Base-by-base conservation (phyloP, 23 red algal genomes). In the Chondrus crispus region DNA sequence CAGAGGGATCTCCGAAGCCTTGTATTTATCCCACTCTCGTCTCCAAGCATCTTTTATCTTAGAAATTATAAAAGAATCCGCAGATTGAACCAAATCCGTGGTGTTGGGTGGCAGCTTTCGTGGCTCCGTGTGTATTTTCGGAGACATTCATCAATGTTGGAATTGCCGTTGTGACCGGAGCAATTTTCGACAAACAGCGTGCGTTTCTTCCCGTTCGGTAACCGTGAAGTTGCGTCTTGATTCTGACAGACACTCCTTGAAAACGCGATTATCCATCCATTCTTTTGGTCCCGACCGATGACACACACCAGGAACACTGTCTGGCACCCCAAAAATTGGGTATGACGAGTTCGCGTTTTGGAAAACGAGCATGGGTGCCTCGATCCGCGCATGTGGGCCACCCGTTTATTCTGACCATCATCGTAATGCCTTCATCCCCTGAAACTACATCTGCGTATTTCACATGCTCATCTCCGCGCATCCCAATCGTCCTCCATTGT, bases 261-360 rank as follows among this genome's bases (percentile, higher is more conserved):
- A 82, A 82, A 82, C 6, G 7, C 46, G 39, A 55, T 53, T 8
- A 30, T 82, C 52, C 78, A 82, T 82, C 45, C 78, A 82, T 58
- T 24, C 47, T 60, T 82, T 82, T 18, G 46, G 78, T 29, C 47
- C 78, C 28, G 48, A 41, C 20, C 78, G 78, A 51, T 82, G 55
- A 37, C 5, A 82, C 52, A 82, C 7, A 60, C 45, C 78, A 35
- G 47, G 32, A 5, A 82, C 47, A 60, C 55, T 60, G 51, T 82
- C 44, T 29, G 39, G 78, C 26, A 37, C 19, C 20, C 47, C 45
- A 22, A 4, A 24, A 29, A 82, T 60, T 29, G 8, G 78, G 55
- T 82, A 62, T 36, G 32, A n/a, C n/a, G 44, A 53, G 46, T 10
- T 7, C 35, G 52, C 24, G 78, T 60, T 82, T 64, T 82, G 39